Evolutionary conservation across 1,284 basidiomycete genomes (phyloP).

Genomic region (Peniophora sp.): DNA sequence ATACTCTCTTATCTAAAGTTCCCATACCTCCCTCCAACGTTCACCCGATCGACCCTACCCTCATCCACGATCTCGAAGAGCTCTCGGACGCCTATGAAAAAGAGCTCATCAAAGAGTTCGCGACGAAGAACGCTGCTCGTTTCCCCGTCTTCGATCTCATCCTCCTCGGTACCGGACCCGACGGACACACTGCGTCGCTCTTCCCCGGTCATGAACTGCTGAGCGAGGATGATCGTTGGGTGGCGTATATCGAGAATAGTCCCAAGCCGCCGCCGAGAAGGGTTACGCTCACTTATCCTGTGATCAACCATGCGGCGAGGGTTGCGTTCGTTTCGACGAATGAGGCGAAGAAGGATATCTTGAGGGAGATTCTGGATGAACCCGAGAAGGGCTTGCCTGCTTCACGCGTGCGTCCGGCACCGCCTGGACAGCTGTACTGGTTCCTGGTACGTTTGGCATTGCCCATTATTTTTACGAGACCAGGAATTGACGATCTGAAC

Average conservation of each 20-base stretch:
- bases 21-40: slow-evolving; percentile 77
- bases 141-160: slow-evolving; percentile 95
- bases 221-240: slow-evolving; percentile 84
- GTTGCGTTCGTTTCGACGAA: slow-evolving; percentile 88
- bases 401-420: slow-evolving; percentile 71
- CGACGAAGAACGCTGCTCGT: slow-evolving; percentile 81
- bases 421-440: slow-evolving; percentile 86
- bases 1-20: slow-evolving; percentile 79
- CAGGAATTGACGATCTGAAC: too few relatives aligned
- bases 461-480: too few relatives aligned
- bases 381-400: slow-evolving; percentile 81
- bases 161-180: slow-evolving; percentile 88
- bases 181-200: slow-evolving; percentile 94
- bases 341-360: slow-evolving; percentile 75
- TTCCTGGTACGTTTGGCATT: slow-evolving; percentile 39
- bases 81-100: slow-evolving; percentile 91
- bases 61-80: slow-evolving; percentile 80
- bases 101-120: slow-evolving; percentile 86
- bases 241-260: slow-evolving; percentile 87
- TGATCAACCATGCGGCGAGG: slow-evolving; percentile 85
- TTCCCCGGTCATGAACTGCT: slow-evolving; percentile 91
- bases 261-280: slow-evolving; percentile 91
- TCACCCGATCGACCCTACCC: slow-evolving; percentile 72
- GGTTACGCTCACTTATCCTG: slow-evolving; percentile 88
- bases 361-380: slow-evolving; percentile 71